These are phyloP conservation scores for Canavalia ensiformis DNA, from an alignment of 306 rosid species.

Conservation along the genomic window DNA sequence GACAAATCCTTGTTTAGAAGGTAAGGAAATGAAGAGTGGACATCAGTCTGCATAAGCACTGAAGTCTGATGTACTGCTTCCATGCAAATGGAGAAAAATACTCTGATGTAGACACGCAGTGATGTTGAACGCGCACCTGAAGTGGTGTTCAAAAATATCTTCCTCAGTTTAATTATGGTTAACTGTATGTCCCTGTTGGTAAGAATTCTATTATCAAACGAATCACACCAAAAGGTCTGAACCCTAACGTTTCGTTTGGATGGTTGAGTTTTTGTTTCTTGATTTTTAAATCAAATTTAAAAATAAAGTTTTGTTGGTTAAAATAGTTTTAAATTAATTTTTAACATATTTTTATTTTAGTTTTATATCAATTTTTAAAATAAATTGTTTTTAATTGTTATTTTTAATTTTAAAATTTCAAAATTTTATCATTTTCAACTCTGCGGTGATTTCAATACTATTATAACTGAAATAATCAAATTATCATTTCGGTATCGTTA, in stretches of 20 bases:
- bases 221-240: background rate
- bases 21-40: background rate
- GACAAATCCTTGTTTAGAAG: background rate
- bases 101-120: constrained; percentile 24
- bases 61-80: constrained; percentile 27
- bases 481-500: too few relatives aligned
- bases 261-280: too few relatives aligned
- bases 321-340: too few relatives aligned
- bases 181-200: constrained; percentile 39
- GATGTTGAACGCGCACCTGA: constrained; percentile 42
- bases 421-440: too few relatives aligned
- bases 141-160: constrained; percentile 11
- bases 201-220: background rate
- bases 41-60: background rate
- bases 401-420: too few relatives aligned
- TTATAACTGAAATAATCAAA: too few relatives aligned
- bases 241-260: background rate
- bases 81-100: constrained; percentile 2
- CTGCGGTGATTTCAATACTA: too few relatives aligned
- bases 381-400: too few relatives aligned
- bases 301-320: too few relatives aligned
- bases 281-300: too few relatives aligned
- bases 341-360: too few relatives aligned
- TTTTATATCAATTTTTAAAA: too few relatives aligned
- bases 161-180: constrained; percentile 39